A percentile compares a stretch with the other conserved stretches of the same genome.
Conservation (phyloP, 495 filamentous ascomycete species). For the Peziza echinospora region DNA sequence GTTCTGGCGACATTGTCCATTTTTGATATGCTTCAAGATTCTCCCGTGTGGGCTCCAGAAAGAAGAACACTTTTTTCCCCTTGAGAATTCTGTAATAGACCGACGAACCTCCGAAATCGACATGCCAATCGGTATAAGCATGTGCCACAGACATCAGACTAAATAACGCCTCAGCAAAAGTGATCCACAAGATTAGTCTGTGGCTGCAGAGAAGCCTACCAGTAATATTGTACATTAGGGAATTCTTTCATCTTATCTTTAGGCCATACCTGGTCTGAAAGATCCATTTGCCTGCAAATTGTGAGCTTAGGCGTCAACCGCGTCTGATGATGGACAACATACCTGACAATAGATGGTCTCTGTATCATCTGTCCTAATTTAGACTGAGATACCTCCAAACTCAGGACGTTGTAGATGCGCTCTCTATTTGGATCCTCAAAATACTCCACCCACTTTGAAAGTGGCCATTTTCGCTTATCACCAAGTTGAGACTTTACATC, state of each 20-base stretch:
- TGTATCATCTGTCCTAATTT: constrained; percentile 42
- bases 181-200: not conserved
- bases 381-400: constrained; percentile 50
- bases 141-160: constrained; percentile 54
- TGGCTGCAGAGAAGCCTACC: not conserved
- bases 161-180: constrained; percentile 18
- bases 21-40: constrained; percentile 58
- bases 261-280: constrained; percentile 54
- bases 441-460: constrained; percentile 53
- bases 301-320: constrained; percentile 15
- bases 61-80: constrained; percentile 58
- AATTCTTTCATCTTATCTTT: constrained; percentile 34
- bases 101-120: constrained; percentile 60
- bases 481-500: constrained; percentile 57
- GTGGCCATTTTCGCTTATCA: constrained; percentile 42
- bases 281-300: constrained; percentile 23
- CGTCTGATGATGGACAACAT: constrained; percentile 18
- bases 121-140: constrained; percentile 63
- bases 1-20: constrained; percentile 53
- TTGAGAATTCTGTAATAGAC: constrained; percentile 62
- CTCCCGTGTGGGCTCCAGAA: constrained; percentile 54
- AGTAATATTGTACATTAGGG: constrained; percentile 22
- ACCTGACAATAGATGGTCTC: constrained; percentile 47
- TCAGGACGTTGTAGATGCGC: constrained; percentile 53
- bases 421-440: constrained; percentile 45